Evolutionary conservation across 352 stramenopile species (phyloP), one percentile per base, ranked within the genome.

Genomic region (Phytophthora sojae): DNA sequence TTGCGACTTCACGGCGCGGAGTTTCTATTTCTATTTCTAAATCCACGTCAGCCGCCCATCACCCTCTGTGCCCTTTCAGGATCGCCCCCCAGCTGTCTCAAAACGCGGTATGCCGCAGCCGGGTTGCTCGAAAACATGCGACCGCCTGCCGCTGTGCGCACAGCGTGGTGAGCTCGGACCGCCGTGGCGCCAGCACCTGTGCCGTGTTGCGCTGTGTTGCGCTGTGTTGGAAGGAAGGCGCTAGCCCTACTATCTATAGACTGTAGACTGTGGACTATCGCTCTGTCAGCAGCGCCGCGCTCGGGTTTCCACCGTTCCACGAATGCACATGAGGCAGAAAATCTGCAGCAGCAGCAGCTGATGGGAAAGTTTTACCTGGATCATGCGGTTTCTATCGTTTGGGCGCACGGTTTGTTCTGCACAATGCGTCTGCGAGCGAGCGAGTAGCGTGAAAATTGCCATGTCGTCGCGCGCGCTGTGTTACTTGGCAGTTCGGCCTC

Each of bases 41-140:
- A 39, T 77, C 58, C 58, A 61, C 70, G 64, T 70, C 64, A 76
- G 69, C 42, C 58, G 71, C 71, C 57, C 71, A 79, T 75, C 72
- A 67, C 55, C 47, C 65, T 57, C 39, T 39, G 63, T 39, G 63
- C 47, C 72, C 59, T 73, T 76, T 79, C 63, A 53, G 47, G 47
- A 53, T 53, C 47, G n/a, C n/a, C 8, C 8, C 45, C 47, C 15
- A 51, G 17, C 44, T 51, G 17, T 19, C 44, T 17, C 47, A 37
- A 37, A 57, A 55, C 21, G 35, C 35, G 35, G 35, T 44, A 44
- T n/a, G 35, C 12, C 35, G 14, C 35, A 44, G 35, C 35, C 35
- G 6, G 17, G 17, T 49, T n/a, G 15, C 42, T 49, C 42, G 42
- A 49, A 49, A 49, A n/a, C 42, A 49, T n/a, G 42, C 17, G 42